These are phyloP conservation scores for Trifolium pratense DNA, from an alignment of 306 rosid genomes.

Conservation along the genomic window DNA sequence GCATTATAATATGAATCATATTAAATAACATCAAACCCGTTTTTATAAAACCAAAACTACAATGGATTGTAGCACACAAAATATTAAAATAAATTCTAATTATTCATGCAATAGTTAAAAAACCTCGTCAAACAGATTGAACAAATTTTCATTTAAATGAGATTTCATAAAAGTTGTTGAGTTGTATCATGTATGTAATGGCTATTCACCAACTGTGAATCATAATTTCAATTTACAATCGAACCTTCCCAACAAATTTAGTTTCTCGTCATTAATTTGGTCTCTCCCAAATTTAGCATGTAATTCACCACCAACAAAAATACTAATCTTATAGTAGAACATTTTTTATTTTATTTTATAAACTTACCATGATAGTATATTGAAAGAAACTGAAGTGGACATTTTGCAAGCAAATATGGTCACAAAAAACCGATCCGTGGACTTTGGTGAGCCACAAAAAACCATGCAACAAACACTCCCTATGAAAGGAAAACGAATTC, in stretches of 20 bases:
- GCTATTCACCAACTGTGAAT: not conserved
- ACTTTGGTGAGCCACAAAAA: conserved; percentile 47
- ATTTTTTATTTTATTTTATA: not conserved
- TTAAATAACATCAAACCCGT: no score
- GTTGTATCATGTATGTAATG: no score
- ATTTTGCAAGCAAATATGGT: no score
- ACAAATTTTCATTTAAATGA: not conserved
- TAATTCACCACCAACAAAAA: not conserved
- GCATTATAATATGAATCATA: no score
- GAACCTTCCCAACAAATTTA: conserved; percentile 2
- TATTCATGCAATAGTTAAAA: not conserved
- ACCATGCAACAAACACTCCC: conserved; percentile 33
- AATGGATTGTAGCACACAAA: no score
- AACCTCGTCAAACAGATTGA: not conserved
- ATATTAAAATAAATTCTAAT: no score
- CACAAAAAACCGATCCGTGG: conserved; percentile 1
- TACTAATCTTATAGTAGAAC: no score
- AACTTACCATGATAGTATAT: not conserved
- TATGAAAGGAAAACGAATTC: conserved; percentile 3
- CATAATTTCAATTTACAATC: not conserved
- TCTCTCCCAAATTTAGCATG: conserved; percentile 21
- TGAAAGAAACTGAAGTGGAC: not conserved
- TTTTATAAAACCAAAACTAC: no score
- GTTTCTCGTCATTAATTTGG: not conserved
- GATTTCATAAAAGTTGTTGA: not conserved